A percentile compares a stretch with the other conserved stretches of the same genome.
These are phyloP conservation scores for Candida orba DNA, from an alignment of 805 yeast genomes.

Conservation along the genomic window DNA sequence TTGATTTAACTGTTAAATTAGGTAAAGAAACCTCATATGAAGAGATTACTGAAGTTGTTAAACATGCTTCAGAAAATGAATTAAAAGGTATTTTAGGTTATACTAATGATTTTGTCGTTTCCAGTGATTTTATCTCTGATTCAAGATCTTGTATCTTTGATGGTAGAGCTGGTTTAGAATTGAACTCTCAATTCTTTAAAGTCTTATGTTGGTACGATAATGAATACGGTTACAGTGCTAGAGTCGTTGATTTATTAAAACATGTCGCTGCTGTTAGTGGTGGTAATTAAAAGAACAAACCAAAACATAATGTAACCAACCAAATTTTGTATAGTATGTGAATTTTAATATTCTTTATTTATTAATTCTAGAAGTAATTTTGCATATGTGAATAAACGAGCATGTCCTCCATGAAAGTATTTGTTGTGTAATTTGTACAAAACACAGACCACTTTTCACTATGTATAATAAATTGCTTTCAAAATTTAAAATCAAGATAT, in stretches of 20 bases:
- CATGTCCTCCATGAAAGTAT: no score
- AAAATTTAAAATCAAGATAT: not conserved
- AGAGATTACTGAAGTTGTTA: conserved; percentile 69
- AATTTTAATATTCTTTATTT: not conserved
- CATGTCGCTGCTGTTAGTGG: conserved; percentile 50
- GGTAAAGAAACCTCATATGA: conserved; percentile 72
- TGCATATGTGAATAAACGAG: not conserved
- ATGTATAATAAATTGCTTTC: no score
- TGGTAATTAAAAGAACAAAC: not conserved
- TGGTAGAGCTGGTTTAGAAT: conserved; percentile 83
- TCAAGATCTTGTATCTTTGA: conserved; percentile 83
- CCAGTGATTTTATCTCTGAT: conserved; percentile 83
- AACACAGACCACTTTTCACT: no score
- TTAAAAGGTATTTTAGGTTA: conserved; percentile 81
- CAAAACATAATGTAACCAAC: not conserved
- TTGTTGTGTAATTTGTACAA: no score
- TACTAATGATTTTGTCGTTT: conserved; percentile 90
- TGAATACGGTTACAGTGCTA: conserved; percentile 93
- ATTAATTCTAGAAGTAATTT: not conserved
- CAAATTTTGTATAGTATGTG: not conserved
- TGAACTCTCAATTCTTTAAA: conserved; percentile 86
- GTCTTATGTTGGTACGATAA: conserved; percentile 93
- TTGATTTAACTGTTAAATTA: conserved; percentile 83
- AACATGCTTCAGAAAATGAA: conserved; percentile 70
- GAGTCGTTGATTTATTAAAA: conserved; percentile 86